phyloP scores from a whole-genome alignment of 2,329 filamentous ascomycete genomes.

The Beauveria asiatica region DNA sequence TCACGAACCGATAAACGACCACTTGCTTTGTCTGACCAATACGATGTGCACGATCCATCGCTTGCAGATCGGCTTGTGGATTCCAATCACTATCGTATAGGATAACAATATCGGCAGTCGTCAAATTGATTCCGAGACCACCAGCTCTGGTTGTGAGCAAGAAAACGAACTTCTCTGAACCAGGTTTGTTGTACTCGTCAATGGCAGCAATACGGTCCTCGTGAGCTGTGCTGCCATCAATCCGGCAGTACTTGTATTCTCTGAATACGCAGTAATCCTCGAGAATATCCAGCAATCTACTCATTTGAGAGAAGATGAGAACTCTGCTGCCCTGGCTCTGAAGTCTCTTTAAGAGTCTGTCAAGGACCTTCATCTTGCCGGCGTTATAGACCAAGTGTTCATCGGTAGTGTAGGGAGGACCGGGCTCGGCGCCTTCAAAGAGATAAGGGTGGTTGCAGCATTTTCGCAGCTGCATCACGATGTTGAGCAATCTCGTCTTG shows the following conservation, averaged over 20 bases:
- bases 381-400: slow-evolving; percentile 91
- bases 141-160: slow-evolving; percentile 90
- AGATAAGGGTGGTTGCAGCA: slow-evolving; percentile 98
- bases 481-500: slow-evolving; percentile 93
- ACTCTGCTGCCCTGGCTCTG: slow-evolving; percentile 83
- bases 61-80: slow-evolving; percentile 93
- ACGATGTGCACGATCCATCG: slow-evolving; percentile 97
- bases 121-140: slow-evolving; percentile 94
- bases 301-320: slow-evolving; percentile 99
- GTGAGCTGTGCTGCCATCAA: slow-evolving; percentile 92
- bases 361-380: slow-evolving; percentile 94
- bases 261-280: slow-evolving; percentile 98
- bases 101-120: slow-evolving; percentile 88
- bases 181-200: slow-evolving; percentile 95
- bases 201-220: slow-evolving; percentile 97
- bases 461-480: slow-evolving; percentile 98
- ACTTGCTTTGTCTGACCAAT: slow-evolving; percentile 99
- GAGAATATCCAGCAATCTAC: slow-evolving; percentile 87
- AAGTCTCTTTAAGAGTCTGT: slow-evolving; percentile 80
- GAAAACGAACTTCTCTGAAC: slow-evolving; percentile 94
- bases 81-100: slow-evolving; percentile 99
- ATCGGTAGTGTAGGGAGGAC: slow-evolving; percentile 95
- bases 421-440: slow-evolving; percentile 94
- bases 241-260: slow-evolving; percentile 91
- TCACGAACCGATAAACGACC: slow-evolving; percentile 91